A percentile compares a stretch with the other conserved stretches of the same genome.
Evolutionary conservation across 148 eudicot species (phyloP).

Genomic region (Camellia granthamiana): DNA sequence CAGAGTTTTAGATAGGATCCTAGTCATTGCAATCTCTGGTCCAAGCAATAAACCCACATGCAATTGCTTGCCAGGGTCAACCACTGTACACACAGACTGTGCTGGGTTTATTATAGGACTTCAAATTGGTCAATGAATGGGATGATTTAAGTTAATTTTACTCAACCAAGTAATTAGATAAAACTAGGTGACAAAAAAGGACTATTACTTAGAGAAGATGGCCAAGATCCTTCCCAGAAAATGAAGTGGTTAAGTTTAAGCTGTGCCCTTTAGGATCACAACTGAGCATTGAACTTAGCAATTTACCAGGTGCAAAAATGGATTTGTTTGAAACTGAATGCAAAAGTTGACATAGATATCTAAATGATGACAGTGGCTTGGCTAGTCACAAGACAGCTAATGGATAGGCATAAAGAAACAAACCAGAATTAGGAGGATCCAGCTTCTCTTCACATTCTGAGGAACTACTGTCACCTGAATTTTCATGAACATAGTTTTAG

Average conservation of each 20-base stretch:
- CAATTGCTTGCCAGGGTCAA: conserved; percentile 5
- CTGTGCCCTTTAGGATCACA: background rate
- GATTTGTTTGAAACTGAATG: background rate
- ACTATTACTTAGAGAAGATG: background rate
- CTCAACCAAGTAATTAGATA: no score
- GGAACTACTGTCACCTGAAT: conserved; percentile 51
- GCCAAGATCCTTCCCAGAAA: background rate
- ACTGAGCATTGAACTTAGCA: no score
- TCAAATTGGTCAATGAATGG: background rate
- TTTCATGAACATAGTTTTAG: background rate
- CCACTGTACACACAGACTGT: background rate
- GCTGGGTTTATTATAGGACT: conserved; percentile 10
- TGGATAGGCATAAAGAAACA: conserved; percentile 14
- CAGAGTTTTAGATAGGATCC: background rate
- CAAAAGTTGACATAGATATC: background rate
- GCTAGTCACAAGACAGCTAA: background rate
- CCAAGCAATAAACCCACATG: background rate
- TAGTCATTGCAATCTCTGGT: background rate
- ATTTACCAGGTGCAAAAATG: background rate
- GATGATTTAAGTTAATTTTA: background rate
- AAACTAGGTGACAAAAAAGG: no score
- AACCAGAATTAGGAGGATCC: conserved; percentile 37
- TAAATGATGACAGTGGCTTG: conserved; percentile 2
- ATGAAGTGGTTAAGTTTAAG: background rate
- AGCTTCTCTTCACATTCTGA: conserved; percentile 35